Evolutionary conservation across 176 grass and related monocot species (phyloP), one percentile per base, ranked within the genome.

Genomic region (Eleusine indica): DNA sequence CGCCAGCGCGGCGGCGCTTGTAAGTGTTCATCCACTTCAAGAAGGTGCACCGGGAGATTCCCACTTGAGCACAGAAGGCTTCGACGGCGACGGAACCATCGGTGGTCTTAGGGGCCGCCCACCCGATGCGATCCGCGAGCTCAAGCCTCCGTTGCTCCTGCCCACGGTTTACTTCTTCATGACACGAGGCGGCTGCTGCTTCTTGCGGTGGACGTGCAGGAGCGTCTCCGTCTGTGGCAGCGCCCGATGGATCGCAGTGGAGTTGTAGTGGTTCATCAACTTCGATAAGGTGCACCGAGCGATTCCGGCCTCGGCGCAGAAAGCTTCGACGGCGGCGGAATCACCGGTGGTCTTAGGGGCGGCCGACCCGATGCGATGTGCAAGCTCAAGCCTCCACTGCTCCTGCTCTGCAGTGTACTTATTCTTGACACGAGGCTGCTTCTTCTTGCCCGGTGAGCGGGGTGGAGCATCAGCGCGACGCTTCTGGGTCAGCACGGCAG

Each of bases 401-500:
- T 57, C 18, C 54, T 57, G 18, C 17, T 57, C 54, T 18, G 18
- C 54, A 18, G 17, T 57, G 54, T 57, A 57, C 5, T 21, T 7
- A 17, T 6, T 57, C 18, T 7, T 57, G 17, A 57, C 54, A 21
- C 5, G 6, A 57, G 54, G 54, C 18, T 3, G 41, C 41, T 43
- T 4, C 7, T 7, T 43, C 41, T 2, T 43, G 41, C 21, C 18
- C 18, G 3, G 54, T 42, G 2, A 16, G 10, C 42, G 77, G 39
- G 2, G 25, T 40, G 81, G 43, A 8, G 37, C 72, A 61, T 89
- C 83, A 76, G 84, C 63, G 79, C 80, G 85, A 84, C 74, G 83
- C 87, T 86, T 95, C 83, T 93, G 39, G 41, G 38, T 11, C 10
- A 32, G 58, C 35, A 3, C 19, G 53, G 35, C 38, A 5, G 74